A percentile compares a stretch with the other conserved stretches of the same genome.
Evolutionary conservation across 2,329 filamentous ascomycete genomes (phyloP).

Genomic region (Sporothrix pseudoabietina): DNA sequence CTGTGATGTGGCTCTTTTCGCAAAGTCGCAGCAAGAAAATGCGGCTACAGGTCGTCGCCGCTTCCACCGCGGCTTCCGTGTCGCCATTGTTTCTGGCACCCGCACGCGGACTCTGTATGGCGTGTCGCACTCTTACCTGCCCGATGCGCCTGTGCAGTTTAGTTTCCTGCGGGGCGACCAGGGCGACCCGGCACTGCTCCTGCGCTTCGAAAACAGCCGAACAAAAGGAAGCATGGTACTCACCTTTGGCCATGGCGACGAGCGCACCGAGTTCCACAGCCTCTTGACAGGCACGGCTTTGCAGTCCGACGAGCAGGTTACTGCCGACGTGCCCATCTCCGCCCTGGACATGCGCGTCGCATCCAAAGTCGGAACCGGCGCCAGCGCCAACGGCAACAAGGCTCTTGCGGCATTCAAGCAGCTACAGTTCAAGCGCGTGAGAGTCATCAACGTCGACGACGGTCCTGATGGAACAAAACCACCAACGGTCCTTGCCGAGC

Average conservation of each 20-base stretch:
- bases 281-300: constrained; percentile 73
- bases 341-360: constrained; percentile 48
- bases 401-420: constrained; percentile 54
- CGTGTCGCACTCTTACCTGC: constrained; percentile 69
- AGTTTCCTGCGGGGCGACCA: constrained; percentile 73
- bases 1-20: constrained; percentile 76
- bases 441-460: constrained; percentile 72
- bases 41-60: constrained; percentile 72
- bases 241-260: constrained; percentile 72
- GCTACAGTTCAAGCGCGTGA: constrained; percentile 66
- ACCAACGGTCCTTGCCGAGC: constrained; percentile 73
- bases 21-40: constrained; percentile 66
- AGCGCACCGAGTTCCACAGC: constrained; percentile 71
- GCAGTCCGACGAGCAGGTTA: constrained; percentile 67
- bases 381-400: constrained; percentile 47
- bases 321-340: constrained; percentile 67
- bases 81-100: constrained; percentile 76
- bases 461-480: constrained; percentile 60
- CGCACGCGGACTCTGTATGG: constrained; percentile 76
- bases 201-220: constrained; percentile 69
- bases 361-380: constrained; percentile 56
- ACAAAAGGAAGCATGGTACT: constrained; percentile 72
- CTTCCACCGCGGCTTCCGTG: constrained; percentile 76
- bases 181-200: constrained; percentile 67
- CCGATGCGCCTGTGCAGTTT: constrained; percentile 71